These are phyloP conservation scores for Backusella tarrabulga DNA, from an alignment of 192 early-diverging fungal species.

Conservation along the genomic window DNA sequence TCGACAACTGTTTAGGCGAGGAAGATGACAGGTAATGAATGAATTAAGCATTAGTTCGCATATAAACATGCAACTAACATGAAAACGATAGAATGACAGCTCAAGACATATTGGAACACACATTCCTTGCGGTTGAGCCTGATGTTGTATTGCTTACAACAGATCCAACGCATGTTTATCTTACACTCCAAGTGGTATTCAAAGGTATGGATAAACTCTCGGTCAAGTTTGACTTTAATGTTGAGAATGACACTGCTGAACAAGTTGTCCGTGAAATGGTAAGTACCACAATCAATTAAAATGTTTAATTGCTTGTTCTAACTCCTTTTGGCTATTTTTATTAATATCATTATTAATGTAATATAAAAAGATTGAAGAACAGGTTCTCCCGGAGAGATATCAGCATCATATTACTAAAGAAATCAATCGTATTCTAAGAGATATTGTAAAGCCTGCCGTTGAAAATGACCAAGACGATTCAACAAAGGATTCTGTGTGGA, in stretches of 20 bases:
- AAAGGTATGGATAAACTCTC: slow-evolving; percentile 61
- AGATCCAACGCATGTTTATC: slow-evolving; percentile 45
- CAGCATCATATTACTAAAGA: slow-evolving; percentile 78
- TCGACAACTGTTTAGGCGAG: slow-evolving; percentile 65
- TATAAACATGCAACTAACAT: not conserved
- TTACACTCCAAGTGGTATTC: slow-evolving; percentile 49
- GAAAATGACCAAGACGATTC: slow-evolving; percentile 24
- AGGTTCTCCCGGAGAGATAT: slow-evolving; percentile 70
- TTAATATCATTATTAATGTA: not conserved
- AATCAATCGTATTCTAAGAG: slow-evolving; percentile 80
- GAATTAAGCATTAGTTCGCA: no score
- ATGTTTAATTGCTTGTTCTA: not conserved
- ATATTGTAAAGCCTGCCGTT: slow-evolving; percentile 52
- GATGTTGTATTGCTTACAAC: slow-evolving; percentile 46
- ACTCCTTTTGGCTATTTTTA: not conserved
- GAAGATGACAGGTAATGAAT: not conserved
- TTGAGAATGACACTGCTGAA: slow-evolving; percentile 65
- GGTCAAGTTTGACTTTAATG: slow-evolving; percentile 85
- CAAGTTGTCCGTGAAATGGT: slow-evolving; percentile 68
- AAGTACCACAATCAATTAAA: slow-evolving; percentile 5
- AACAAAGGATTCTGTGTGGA: slow-evolving; percentile 27
- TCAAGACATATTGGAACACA: slow-evolving; percentile 53
- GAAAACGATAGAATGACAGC: slow-evolving; percentile 56
- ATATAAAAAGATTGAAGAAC: slow-evolving; percentile 58
- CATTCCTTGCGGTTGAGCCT: slow-evolving; percentile 49